Conservation (phyloP, 2,329 filamentous ascomycete genomes). For the Ciborinia camelliae region DNA sequence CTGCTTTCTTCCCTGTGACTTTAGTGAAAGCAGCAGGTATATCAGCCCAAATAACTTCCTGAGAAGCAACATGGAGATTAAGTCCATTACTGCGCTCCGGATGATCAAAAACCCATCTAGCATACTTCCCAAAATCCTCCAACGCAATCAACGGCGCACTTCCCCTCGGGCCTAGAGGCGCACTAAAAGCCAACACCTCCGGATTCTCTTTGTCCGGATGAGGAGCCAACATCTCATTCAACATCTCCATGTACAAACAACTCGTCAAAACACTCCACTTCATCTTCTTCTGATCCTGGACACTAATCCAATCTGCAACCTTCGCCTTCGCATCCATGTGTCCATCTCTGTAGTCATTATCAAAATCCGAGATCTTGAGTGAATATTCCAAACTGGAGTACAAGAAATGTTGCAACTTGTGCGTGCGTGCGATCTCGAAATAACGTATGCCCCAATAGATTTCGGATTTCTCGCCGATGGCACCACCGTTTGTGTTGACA, state of each 20-base stretch:
- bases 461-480: constrained; percentile 38
- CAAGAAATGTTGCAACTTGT: constrained; percentile 34
- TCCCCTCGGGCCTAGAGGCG: constrained; percentile 24
- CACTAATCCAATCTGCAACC: constrained; percentile 31
- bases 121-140: constrained; percentile 32
- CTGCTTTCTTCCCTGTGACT: constrained; percentile 25
- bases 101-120: constrained; percentile 33
- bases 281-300: constrained; percentile 22
- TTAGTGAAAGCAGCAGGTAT: constrained; percentile 24
- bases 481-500: constrained; percentile 44
- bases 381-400: constrained; percentile 42
- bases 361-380: constrained; percentile 39
- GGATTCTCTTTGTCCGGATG: constrained; percentile 20
- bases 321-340: constrained; percentile 43
- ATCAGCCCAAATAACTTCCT: constrained; percentile 27
- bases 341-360: constrained; percentile 39
- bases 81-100: constrained; percentile 28
- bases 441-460: constrained; percentile 40
- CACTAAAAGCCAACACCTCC: constrained; percentile 21
- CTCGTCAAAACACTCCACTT: constrained; percentile 35
- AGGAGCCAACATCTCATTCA: constrained; percentile 28
- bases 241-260: constrained; percentile 37
- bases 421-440: constrained; percentile 35
- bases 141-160: constrained; percentile 29
- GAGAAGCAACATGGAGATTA: constrained; percentile 31